phyloP scores from a whole-genome alignment of 768 basidiomycete genomes.

The Boletus patriciae region DNA sequence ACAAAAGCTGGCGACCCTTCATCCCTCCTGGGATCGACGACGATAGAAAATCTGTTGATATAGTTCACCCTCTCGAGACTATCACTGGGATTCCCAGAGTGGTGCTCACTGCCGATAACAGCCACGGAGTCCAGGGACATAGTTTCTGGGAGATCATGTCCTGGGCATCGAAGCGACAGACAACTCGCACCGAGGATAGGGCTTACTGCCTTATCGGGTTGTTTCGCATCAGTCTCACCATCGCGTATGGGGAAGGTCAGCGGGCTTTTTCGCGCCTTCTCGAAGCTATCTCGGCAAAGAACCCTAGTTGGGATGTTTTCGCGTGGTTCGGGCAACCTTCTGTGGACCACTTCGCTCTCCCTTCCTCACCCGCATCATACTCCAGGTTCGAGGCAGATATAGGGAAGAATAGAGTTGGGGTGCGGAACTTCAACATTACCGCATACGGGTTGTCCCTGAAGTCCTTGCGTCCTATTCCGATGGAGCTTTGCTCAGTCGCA shows the following conservation, averaged over 20 bases:
- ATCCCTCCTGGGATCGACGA: neutral
- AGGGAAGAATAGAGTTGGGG: neutral
- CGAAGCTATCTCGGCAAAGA: constrained; percentile 3
- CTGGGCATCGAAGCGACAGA: constrained; percentile 25
- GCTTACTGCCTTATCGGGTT: constrained; percentile 26
- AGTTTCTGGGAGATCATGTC: constrained; percentile 14
- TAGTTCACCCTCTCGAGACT: neutral
- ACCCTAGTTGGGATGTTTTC: constrained; percentile 16
- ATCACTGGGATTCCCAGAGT: constrained; percentile 5
- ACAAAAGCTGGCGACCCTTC: constrained; percentile 11
- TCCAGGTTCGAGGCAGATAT: neutral
- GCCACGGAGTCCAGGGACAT: neutral
- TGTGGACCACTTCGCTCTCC: constrained; percentile 11
- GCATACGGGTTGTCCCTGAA: neutral
- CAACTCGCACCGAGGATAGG: constrained; percentile 22
- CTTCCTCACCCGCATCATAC: constrained; percentile 16
- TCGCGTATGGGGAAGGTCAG: constrained; percentile 24
- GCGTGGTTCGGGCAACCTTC: constrained; percentile 16
- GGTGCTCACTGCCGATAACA: constrained; percentile 1
- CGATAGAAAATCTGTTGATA: neutral
- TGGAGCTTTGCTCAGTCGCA: neutral
- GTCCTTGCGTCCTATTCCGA: constrained; percentile 3
- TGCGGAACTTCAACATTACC: constrained; percentile 1
- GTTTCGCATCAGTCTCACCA: constrained; percentile 15
- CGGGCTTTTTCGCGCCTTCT: constrained; percentile 22